These are phyloP conservation scores for Ustulina deusta DNA, from an alignment of 2,329 filamentous ascomycete genomes.

Conservation along the genomic window DNA sequence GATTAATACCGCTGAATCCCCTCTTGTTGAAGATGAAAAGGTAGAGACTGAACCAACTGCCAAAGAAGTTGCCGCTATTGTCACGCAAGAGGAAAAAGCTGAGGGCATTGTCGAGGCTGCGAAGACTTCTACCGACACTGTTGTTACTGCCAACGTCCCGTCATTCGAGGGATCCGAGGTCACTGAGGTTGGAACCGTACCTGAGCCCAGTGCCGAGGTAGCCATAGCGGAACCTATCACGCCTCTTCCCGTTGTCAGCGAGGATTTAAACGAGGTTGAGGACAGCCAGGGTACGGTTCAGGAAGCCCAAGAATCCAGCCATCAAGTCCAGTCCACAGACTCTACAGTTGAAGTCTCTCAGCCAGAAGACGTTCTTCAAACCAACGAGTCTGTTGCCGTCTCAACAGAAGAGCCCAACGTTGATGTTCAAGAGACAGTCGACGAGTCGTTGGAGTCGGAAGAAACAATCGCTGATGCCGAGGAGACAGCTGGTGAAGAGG, in stretches of 20 bases:
- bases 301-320: slow-evolving; percentile 16
- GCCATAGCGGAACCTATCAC: slow-evolving; percentile 11
- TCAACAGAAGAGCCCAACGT: slow-evolving; percentile 3
- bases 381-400: not conserved
- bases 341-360: slow-evolving; percentile 22
- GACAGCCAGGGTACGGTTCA: slow-evolving; percentile 47
- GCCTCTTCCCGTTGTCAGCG: slow-evolving; percentile 33
- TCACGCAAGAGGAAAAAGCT: slow-evolving; percentile 23
- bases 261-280: slow-evolving; percentile 44
- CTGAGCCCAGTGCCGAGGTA: not conserved
- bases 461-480: slow-evolving; percentile 26
- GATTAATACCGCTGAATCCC: slow-evolving; percentile 35
- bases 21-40: slow-evolving; percentile 39
- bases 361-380: slow-evolving; percentile 17
- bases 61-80: slow-evolving; percentile 24
- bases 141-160: slow-evolving; percentile 22
- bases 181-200: slow-evolving; percentile 19
- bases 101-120: slow-evolving; percentile 40
- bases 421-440: slow-evolving; percentile 5
- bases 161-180: slow-evolving; percentile 35
- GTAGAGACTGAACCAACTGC: slow-evolving; percentile 21
- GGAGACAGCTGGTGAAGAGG: slow-evolving; percentile 18
- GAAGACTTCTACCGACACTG: slow-evolving; percentile 39
- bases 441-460: slow-evolving; percentile 10
- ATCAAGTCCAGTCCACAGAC: slow-evolving; percentile 20